These are phyloP conservation scores for Penicillium sp. DNA, from an alignment of 2,329 filamentous ascomycete species.

Conservation along the genomic window DNA sequence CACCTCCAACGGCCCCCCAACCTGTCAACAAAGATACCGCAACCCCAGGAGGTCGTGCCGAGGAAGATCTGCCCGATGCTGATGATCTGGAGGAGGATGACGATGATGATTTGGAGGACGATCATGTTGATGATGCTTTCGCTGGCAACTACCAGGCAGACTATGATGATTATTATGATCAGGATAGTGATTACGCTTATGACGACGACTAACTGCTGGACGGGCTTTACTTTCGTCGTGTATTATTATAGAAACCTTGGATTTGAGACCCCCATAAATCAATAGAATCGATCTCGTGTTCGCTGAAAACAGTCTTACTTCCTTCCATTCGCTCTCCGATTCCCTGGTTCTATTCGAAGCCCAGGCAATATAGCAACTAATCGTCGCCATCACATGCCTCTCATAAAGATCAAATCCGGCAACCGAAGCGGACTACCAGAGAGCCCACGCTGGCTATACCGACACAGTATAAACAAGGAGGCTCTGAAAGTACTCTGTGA, in stretches of 20 bases:
- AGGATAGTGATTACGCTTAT: conserved; percentile 41
- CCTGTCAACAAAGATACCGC: conserved; percentile 17
- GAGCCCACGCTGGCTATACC: conserved; percentile 52
- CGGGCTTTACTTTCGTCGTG: not conserved
- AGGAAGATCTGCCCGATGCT: conserved; percentile 19
- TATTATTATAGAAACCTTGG: not conserved
- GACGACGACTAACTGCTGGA: conserved; percentile 25
- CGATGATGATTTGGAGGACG: conserved; percentile 31
- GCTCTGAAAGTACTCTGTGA: conserved; percentile 33
- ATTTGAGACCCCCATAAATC: not conserved
- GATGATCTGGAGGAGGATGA: conserved; percentile 39
- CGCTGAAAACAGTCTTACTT: too few species aligned
- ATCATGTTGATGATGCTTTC: conserved; percentile 38
- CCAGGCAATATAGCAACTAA: not conserved
- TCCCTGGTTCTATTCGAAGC: too few species aligned
- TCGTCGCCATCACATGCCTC: not conserved
- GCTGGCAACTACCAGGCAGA: conserved; percentile 36
- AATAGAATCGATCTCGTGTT: not conserved
- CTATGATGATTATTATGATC: conserved; percentile 32
- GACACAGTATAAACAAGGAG: conserved; percentile 40
- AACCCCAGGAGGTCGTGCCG: not conserved
- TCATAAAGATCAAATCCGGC: not conserved
- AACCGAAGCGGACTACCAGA: conserved; percentile 31
- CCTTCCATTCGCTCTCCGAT: too few species aligned
- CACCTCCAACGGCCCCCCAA: conserved; percentile 14